Conservation (phyloP, 192 early-diverging fungal species). For the Podila clonocystis region DNA sequence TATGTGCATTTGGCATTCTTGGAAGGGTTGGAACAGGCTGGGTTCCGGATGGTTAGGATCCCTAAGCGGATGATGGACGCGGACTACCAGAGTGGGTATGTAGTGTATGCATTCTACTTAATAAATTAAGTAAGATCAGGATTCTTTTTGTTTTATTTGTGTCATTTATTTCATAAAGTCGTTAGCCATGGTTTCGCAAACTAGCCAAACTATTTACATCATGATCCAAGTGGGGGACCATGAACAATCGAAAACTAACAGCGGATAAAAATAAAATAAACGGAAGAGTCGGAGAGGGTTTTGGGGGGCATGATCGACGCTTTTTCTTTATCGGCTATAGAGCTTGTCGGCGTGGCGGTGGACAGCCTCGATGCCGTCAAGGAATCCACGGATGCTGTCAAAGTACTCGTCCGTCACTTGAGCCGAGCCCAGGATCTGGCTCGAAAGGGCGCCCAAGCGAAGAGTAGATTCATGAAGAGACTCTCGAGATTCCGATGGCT, state of each 20-base stretch:
- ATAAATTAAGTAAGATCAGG: background rate
- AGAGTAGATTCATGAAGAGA: constrained; percentile 21
- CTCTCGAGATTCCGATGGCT: background rate
- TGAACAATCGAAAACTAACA: too few species aligned
- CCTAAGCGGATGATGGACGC: constrained; percentile 39
- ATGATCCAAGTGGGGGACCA: too few species aligned
- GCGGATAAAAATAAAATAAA: background rate
- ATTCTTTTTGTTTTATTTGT: too few species aligned
- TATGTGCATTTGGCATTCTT: constrained; percentile 53
- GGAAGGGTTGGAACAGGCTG: constrained; percentile 34
- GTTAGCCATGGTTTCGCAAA: too few species aligned
- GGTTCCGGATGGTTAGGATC: constrained; percentile 42
- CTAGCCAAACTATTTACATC: too few species aligned
- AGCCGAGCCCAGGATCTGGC: constrained; percentile 27
- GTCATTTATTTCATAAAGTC: background rate
- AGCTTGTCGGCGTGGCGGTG: constrained; percentile 36
- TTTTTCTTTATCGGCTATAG: constrained; percentile 1
- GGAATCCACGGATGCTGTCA: constrained; percentile 44
- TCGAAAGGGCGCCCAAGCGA: constrained; percentile 26
- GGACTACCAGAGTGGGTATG: constrained; percentile 52
- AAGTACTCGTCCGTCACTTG: constrained; percentile 45
- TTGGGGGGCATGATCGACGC: background rate
- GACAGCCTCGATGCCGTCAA: constrained; percentile 42
- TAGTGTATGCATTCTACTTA: constrained; percentile 39
- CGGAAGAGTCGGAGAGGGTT: background rate